phyloP scores from a whole-genome alignment of 371 early-diverging fungal genomes.

The Globomyces sp. region DNA sequence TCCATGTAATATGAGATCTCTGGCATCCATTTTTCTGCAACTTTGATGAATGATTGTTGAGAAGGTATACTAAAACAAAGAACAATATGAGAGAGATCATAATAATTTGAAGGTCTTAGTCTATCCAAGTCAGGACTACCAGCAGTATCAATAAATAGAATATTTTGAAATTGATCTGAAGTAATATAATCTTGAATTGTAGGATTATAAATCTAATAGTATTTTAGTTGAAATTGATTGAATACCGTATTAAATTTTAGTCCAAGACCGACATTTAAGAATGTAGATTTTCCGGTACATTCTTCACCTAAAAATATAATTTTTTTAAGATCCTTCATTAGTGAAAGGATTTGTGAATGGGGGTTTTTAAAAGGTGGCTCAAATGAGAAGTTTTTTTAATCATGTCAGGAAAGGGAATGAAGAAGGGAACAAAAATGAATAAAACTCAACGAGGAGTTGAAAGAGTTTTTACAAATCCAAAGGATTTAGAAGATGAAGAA shows the following conservation, averaged over 20 bases:
- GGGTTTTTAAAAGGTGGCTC: too few species aligned
- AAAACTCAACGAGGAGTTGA: constrained; percentile 19
- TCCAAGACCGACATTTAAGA: neutral
- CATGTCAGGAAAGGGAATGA: neutral
- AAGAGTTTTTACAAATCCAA: constrained; percentile 11
- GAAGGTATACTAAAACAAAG: constrained; percentile 5
- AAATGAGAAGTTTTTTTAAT: too few species aligned
- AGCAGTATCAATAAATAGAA: constrained; percentile 12
- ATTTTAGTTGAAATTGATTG: neutral
- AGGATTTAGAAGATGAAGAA: constrained; percentile 12
- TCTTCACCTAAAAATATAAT: constrained; percentile 6
- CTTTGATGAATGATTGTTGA: constrained; percentile 7
- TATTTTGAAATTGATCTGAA: neutral
- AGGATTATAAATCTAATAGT: constrained; percentile 6
- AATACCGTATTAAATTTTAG: neutral
- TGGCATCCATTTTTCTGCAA: constrained; percentile 13
- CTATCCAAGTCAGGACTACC: constrained; percentile 11
- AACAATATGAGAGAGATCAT: constrained; percentile 8
- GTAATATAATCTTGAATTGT: constrained; percentile 12
- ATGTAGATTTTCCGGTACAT: constrained; percentile 2
- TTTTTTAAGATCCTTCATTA: too few species aligned
- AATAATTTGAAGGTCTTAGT: constrained; percentile 2
- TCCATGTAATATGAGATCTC: constrained; percentile 4
- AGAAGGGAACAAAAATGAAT: constrained; percentile 17
- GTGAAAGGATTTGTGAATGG: too few species aligned